A percentile compares a stretch with the other conserved stretches of the same genome.
phyloP scores from a whole-genome alignment of 768 basidiomycete species.

The Boletus vermiculosoides region DNA sequence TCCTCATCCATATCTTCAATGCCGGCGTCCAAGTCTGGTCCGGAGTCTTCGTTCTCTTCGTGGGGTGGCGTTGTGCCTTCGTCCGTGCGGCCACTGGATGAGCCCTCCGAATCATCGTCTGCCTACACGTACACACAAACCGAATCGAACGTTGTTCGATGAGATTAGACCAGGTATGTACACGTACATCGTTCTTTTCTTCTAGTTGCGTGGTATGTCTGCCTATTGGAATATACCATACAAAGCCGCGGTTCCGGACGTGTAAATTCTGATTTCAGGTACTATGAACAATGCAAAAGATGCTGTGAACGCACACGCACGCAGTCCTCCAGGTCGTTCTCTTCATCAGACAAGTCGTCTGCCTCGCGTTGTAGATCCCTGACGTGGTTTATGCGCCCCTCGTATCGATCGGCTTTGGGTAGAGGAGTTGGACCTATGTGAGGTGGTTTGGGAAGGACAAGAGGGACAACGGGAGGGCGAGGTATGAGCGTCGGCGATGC shows the following conservation, averaged over 20 bases:
- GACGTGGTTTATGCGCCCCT: conserved; percentile 57
- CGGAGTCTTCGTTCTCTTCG: conserved; percentile 43
- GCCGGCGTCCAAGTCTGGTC: conserved; percentile 37
- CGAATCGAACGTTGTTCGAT: not conserved
- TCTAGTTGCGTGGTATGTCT: conserved; percentile 71
- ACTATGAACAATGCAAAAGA: not conserved
- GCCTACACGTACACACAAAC: conserved; percentile 22
- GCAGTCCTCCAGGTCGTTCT: conserved; percentile 74
- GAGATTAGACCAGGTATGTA: not conserved
- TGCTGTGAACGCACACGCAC: conserved; percentile 39
- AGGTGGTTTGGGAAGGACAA: conserved; percentile 62
- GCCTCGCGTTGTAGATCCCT: conserved; percentile 75
- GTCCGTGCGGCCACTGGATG: conserved; percentile 33
- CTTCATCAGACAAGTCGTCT: conserved; percentile 84
- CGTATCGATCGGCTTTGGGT: conserved; percentile 44
- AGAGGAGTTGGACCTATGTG: conserved; percentile 65
- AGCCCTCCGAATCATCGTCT: conserved; percentile 36
- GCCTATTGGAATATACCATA: conserved; percentile 72
- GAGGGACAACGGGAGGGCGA: conserved; percentile 58
- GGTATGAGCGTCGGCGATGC: conserved; percentile 75
- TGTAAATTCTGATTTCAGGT: conserved; percentile 45
- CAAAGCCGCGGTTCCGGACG: conserved; percentile 65
- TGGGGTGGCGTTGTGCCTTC: conserved; percentile 31
- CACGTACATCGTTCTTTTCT: conserved; percentile 78
- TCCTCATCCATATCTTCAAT: conserved; percentile 43